These are phyloP conservation scores for Ramaria sp. DNA, from an alignment of 768 basidiomycete genomes.

Conservation along the genomic window DNA sequence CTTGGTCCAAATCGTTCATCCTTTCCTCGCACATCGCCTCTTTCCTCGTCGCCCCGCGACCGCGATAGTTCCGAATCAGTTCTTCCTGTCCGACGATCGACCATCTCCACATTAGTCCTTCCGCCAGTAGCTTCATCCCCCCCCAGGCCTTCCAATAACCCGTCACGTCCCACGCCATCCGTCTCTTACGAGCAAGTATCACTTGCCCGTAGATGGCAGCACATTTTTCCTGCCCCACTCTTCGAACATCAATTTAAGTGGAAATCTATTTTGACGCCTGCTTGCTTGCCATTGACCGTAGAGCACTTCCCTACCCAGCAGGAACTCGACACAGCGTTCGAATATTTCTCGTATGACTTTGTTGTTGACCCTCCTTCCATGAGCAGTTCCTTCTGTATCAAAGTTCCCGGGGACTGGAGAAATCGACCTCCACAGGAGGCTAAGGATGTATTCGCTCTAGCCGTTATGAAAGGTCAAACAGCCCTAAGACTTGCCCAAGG, in stretches of 20 bases:
- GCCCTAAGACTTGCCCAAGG: conserved; percentile 87
- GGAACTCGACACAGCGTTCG: conserved; percentile 67
- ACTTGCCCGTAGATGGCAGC: conserved; percentile 85
- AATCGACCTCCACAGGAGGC: conserved; percentile 8
- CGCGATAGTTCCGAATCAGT: background rate
- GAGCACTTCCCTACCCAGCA: conserved; percentile 74
- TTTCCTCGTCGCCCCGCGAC: conserved; percentile 3
- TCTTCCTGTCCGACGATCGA: background rate
- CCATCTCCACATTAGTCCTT: conserved; percentile 18
- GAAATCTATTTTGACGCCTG: conserved; percentile 75
- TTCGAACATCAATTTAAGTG: conserved; percentile 88
- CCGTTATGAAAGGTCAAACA: conserved; percentile 88
- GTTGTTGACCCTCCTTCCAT: conserved; percentile 78
- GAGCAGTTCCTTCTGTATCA: conserved; percentile 72
- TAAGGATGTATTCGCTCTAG: conserved; percentile 33
- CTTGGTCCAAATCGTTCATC: conserved; percentile 5
- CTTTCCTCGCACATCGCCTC: conserved; percentile 3
- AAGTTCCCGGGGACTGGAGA: conserved; percentile 51
- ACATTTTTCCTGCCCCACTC: conserved; percentile 60
- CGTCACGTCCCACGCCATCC: conserved; percentile 47
- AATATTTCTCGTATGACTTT: conserved; percentile 81
- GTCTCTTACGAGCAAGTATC: conserved; percentile 55
- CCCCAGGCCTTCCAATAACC: conserved; percentile 45
- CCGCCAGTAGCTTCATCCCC: conserved; percentile 21
- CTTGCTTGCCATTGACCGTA: conserved; percentile 82